A percentile compares a stretch with the other conserved stretches of the same genome.
These are phyloP conservation scores for Hemerocallis citrina DNA, from an alignment of 106 monocot species.

Conservation along the genomic window DNA sequence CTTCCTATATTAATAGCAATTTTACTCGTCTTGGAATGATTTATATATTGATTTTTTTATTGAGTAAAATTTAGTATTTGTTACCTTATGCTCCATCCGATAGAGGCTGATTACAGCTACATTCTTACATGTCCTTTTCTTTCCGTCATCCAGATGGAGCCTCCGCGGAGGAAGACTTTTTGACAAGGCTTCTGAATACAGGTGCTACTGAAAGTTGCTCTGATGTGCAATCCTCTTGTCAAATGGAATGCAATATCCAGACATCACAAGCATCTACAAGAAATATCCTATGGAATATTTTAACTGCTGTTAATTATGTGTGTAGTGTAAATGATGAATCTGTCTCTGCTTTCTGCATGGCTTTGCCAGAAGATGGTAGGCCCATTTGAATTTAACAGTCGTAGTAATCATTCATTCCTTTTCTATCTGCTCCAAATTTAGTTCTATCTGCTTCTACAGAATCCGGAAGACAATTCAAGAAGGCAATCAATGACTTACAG, in stretches of 20 bases:
- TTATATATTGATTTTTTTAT: too few species aligned
- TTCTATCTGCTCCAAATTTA: neutral
- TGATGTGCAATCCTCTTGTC: constrained; percentile 12
- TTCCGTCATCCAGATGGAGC: constrained; percentile 39
- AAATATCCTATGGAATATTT: constrained; percentile 36
- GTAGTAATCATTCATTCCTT: too few species aligned
- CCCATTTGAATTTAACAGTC: neutral
- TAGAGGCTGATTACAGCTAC: neutral
- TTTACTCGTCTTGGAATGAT: too few species aligned
- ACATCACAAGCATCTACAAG: constrained; percentile 15
- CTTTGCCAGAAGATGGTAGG: constrained; percentile 49
- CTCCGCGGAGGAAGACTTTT: constrained; percentile 37
- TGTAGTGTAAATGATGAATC: constrained; percentile 42
- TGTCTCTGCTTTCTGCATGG: constrained; percentile 17
- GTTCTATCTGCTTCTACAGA: constrained; percentile 13
- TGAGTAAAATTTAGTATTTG: too few species aligned
- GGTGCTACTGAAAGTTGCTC: constrained; percentile 57
- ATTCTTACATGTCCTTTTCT: constrained; percentile 8
- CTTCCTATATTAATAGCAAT: too few species aligned
- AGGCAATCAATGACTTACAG: constrained; percentile 18
- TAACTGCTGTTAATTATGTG: constrained; percentile 29
- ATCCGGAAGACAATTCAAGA: constrained; percentile 24
- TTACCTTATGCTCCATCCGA: neutral
- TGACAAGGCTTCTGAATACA: constrained; percentile 51
- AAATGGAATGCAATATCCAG: constrained; percentile 14